phyloP scores from a whole-genome alignment of 495 filamentous ascomycete genomes.

The Elasticomyces elasticus region DNA sequence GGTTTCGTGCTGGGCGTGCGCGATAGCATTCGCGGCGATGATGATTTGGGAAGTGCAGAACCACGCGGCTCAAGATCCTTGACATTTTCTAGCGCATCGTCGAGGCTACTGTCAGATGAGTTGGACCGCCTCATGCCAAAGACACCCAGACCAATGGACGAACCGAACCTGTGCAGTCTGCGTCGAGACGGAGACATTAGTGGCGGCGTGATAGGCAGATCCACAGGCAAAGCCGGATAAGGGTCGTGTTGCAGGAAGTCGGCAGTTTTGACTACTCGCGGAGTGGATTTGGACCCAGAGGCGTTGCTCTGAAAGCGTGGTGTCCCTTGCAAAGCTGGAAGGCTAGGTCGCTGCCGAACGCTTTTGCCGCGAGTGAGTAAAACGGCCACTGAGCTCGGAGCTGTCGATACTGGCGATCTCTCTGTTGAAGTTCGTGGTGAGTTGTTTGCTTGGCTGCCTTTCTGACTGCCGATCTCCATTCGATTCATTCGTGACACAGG shows the following conservation, averaged over 20 bases:
- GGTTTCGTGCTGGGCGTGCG: background rate
- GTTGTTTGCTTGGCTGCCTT: background rate
- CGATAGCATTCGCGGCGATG: background rate
- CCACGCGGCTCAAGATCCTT: background rate
- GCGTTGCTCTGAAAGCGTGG: background rate
- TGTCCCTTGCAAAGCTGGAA: background rate
- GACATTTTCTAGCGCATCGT: background rate
- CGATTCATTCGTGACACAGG: constrained; percentile 6
- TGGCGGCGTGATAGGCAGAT: background rate
- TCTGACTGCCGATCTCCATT: background rate
- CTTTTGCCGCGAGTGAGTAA: background rate
- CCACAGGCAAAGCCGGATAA: background rate
- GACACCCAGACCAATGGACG: constrained; percentile 6
- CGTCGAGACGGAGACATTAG: constrained; percentile 7
- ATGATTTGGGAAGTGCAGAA: background rate
- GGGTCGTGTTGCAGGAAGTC: constrained; percentile 15
- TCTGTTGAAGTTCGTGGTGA: constrained; percentile 1
- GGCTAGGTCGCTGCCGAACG: constrained; percentile 4
- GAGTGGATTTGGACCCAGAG: background rate
- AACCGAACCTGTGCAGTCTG: constrained; percentile 10
- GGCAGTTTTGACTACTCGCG: background rate
- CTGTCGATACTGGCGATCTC: background rate
- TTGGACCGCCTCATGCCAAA: constrained; percentile 5
- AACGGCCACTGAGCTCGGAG: background rate
- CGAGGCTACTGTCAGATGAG: background rate